Evolutionary conservation across 345 rosid species (phyloP).

Genomic region (Triadica sebifera): DNA sequence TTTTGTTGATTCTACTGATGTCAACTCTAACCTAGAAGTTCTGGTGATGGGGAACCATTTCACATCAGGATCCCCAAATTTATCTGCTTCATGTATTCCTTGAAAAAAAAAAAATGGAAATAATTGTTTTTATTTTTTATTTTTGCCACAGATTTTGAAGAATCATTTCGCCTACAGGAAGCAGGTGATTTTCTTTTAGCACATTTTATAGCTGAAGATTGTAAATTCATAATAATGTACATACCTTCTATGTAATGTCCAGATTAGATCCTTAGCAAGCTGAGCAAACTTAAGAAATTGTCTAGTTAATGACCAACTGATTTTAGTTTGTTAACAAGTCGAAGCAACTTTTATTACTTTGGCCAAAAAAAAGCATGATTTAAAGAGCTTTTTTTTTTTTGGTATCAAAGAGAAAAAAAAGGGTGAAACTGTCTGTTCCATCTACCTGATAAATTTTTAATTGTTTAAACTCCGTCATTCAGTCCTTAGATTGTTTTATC

Average conservation of each 20-base stretch:
- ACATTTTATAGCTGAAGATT: slow-evolving; percentile 9
- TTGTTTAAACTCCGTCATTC: too few species aligned
- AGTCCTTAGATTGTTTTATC: too few species aligned
- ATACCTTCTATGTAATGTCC: not conserved
- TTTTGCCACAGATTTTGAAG: slow-evolving; percentile 9
- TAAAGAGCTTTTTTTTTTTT: too few species aligned
- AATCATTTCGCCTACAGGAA: not conserved
- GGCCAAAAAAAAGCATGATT: not conserved
- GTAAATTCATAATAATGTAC: slow-evolving; percentile 9
- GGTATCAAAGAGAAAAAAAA: too few species aligned
- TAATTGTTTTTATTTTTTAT: not conserved
- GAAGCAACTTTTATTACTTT: not conserved
- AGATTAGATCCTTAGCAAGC: not conserved
- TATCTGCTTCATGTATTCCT: not conserved
- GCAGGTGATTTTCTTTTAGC: slow-evolving; percentile 16
- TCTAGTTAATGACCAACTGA: not conserved
- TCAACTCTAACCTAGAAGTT: not conserved
- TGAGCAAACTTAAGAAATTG: not conserved
- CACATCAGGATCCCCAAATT: not conserved
- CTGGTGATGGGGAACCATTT: not conserved
- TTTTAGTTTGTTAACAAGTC: not conserved
- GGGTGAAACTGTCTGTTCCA: not conserved
- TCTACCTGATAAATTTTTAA: not conserved
- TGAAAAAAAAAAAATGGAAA: not conserved
- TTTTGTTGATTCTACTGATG: not conserved